Evolutionary conservation across 148 eudicot genomes (phyloP).

Genomic region (Cornus controversa): DNA sequence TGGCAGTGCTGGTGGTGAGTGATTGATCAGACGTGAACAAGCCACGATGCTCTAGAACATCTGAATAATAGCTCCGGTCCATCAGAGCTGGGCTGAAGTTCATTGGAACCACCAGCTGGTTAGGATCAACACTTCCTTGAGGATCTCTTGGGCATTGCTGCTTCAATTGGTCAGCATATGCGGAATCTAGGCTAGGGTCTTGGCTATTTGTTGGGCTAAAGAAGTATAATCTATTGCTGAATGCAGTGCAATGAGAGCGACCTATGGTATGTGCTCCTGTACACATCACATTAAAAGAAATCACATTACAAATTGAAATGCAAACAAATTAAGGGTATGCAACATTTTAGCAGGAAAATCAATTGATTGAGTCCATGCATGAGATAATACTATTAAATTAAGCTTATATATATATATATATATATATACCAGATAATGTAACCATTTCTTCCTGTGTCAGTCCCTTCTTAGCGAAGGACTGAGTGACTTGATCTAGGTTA

Average conservation of each 20-base stretch:
- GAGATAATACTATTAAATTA: too few species aligned
- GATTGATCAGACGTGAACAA: constrained; percentile 20
- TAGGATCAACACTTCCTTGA: neutral
- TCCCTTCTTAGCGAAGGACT: constrained; percentile 35
- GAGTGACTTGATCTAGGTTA: constrained; percentile 26
- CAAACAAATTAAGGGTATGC: too few species aligned
- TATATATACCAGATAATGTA: constrained; percentile 30
- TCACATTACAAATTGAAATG: too few species aligned
- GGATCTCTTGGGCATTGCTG: constrained; percentile 25
- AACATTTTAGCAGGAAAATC: too few species aligned
- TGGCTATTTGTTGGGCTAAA: constrained; percentile 12
- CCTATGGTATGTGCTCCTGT: constrained; percentile 37
- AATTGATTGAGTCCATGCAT: too few species aligned
- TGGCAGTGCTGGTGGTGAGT: constrained; percentile 4
- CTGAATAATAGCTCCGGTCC: constrained; percentile 15
- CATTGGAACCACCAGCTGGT: constrained; percentile 19
- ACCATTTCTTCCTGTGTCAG: constrained; percentile 41
- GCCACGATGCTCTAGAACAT: constrained; percentile 3
- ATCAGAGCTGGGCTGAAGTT: constrained; percentile 10
- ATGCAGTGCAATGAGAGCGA: constrained; percentile 34
- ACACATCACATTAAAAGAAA: neutral
- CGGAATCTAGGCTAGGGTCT: constrained; percentile 29
- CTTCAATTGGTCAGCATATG: constrained; percentile 23
- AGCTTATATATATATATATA: neutral
- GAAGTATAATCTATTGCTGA: constrained; percentile 33